phyloP scores from a whole-genome alignment of 2,329 filamentous ascomycete species.

The Chlorencoelia australis region DNA sequence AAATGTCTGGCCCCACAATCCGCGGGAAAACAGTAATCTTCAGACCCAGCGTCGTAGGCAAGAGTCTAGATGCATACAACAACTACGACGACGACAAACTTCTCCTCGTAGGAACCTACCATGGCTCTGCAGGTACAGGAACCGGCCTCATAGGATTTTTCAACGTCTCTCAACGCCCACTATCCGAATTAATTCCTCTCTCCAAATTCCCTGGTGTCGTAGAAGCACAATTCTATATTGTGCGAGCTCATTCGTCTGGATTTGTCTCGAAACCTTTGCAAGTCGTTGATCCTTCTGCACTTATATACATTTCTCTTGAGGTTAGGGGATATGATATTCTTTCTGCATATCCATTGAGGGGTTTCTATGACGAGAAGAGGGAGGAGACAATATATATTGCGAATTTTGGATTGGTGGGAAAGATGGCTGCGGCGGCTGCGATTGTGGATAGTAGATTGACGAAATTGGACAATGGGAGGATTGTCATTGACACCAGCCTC shows the following conservation, averaged over 20 bases:
- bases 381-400: constrained; percentile 43
- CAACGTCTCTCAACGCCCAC: constrained; percentile 56
- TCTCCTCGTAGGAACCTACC: constrained; percentile 70
- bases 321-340: constrained; percentile 71
- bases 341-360: constrained; percentile 57
- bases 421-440: constrained; percentile 84
- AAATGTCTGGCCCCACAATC: constrained; percentile 70
- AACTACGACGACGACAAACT: constrained; percentile 64
- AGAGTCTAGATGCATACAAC: constrained; percentile 62
- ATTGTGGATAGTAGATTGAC: constrained; percentile 53
- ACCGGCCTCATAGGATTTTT: constrained; percentile 75
- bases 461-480: constrained; percentile 46
- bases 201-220: constrained; percentile 63
- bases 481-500: constrained; percentile 57
- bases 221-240: constrained; percentile 49
- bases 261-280: constrained; percentile 45
- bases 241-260: constrained; percentile 63
- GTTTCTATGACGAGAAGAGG: constrained; percentile 37
- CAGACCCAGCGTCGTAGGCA: constrained; percentile 65
- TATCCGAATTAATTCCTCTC: constrained; percentile 62
- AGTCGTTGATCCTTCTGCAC: constrained; percentile 33
- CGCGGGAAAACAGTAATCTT: constrained; percentile 70
- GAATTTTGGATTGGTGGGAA: constrained; percentile 68
- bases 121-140: constrained; percentile 57
- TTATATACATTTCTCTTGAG: constrained; percentile 54